Evolutionary conservation across 2,329 filamentous ascomycete genomes (phyloP).

Genomic region (Aplosporella prunicola): DNA sequence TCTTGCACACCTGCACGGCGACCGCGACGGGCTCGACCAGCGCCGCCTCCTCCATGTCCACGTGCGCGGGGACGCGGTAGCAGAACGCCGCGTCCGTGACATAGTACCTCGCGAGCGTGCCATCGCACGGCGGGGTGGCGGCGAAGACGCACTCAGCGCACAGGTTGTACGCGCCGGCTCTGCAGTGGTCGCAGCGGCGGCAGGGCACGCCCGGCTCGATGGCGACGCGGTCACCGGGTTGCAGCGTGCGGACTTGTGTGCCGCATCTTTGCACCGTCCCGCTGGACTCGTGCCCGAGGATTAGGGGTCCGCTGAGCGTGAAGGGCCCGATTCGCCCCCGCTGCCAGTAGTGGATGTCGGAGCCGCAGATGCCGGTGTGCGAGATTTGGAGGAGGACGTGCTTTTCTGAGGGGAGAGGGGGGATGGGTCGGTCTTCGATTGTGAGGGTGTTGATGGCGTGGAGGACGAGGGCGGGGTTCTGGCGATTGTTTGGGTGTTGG

Average conservation of each 20-base stretch:
- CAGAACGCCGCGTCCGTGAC: slow-evolving; percentile 18
- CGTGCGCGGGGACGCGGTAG: slow-evolving; percentile 19
- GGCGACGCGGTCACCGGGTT: slow-evolving; percentile 16
- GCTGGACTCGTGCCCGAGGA: slow-evolving; percentile 17
- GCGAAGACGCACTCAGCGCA: slow-evolving; percentile 13
- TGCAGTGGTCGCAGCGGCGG: slow-evolving; percentile 13
- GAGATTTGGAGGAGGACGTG: slow-evolving; percentile 11
- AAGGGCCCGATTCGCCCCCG: slow-evolving; percentile 14
- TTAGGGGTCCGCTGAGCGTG: slow-evolving; percentile 13
- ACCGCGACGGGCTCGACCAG: slow-evolving; percentile 21
- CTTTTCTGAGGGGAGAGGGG: slow-evolving; percentile 16
- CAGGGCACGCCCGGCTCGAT: slow-evolving; percentile 18
- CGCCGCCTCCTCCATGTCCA: slow-evolving; percentile 19
- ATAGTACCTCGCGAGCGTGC: slow-evolving; percentile 20
- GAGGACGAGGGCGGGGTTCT: slow-evolving; percentile 42
- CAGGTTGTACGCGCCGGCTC: slow-evolving; percentile 13
- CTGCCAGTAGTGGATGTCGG: slow-evolving; percentile 14
- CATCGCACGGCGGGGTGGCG: slow-evolving; percentile 17
- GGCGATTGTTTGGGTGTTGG: background rate
- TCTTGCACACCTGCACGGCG: slow-evolving; percentile 18
- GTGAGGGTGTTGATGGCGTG: slow-evolving; percentile 35
- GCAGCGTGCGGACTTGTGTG: slow-evolving; percentile 12
- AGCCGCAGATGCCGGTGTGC: slow-evolving; percentile 14
- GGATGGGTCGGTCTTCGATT: slow-evolving; percentile 37
- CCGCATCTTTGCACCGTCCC: slow-evolving; percentile 14